Evolutionary conservation across 2,329 filamentous ascomycete species (phyloP), one percentile per base, ranked within the genome.

Genomic region (Phaeoacremonium minimum): DNA sequence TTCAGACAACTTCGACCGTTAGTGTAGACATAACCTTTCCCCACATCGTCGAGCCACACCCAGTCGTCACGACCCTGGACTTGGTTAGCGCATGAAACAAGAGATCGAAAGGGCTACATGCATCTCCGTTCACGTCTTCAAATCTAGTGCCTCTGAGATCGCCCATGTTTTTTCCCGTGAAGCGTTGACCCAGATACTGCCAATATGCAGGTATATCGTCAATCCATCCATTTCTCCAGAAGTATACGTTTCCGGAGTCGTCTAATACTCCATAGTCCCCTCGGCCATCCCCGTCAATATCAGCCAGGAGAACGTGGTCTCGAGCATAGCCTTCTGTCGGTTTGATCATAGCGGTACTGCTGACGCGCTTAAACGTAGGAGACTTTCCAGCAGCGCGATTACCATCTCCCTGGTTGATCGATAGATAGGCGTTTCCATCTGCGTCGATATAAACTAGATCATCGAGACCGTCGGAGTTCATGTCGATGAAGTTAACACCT

Each of bases 211-310:
- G 28, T 7, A n/a, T n/a, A n/a, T n/a, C n/a, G n/a, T n/a, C n/a
- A n/a, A n/a, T n/a, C n/a, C n/a, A n/a, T n/a, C 37, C 41, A 15
- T 43, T 43, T 4, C 41, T 30, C 41, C 41, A 43, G 38, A 37
- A 43, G 7, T 20, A 32, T 12, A 43, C 34, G 15, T 44, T 32
- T 11, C 41, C 38, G 28, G 31, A 41, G 28, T 34, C 32, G 14
- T 15, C 18, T 9, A 13, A 15, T 22, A 49, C 32, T 28, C 55
- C 55, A 35, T 57, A 64, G 40, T 65, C 62, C 0, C 49, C 31
- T 0, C 60, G 48, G 1, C 60, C 59, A 35, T 66, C 32, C n/a
- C 32, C 32, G 19, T 57, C 56, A 6, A 58, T 51, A 41, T 63
- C 58, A 0, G 42, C 59, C 4, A 63, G 40, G 0, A 50, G 45